Percentiles rank a stretch among this genome's conserved stretches.
These are phyloP conservation scores for Trichoderma orchidacearum DNA, from an alignment of 495 filamentous ascomycete species.

Conservation along the genomic window DNA sequence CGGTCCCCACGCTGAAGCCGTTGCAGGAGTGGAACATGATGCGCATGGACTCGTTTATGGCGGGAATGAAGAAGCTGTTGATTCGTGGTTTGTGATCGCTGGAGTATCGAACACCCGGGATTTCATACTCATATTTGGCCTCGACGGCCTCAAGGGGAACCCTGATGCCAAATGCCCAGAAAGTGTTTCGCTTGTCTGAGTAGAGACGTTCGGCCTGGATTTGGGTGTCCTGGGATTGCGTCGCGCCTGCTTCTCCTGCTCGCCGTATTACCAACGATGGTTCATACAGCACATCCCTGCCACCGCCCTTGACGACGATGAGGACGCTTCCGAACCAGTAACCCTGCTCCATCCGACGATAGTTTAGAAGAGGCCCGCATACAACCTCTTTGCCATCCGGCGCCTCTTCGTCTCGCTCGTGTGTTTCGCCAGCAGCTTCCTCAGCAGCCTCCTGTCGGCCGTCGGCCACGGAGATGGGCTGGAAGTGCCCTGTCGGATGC, in stretches of 20 bases:
- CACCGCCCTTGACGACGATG: slow-evolving; percentile 58
- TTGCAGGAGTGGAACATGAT: slow-evolving; percentile 96
- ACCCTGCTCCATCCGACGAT: slow-evolving; percentile 61
- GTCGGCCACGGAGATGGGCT: slow-evolving; percentile 26
- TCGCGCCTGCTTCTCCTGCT: slow-evolving; percentile 3
- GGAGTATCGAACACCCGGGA: slow-evolving; percentile 32
- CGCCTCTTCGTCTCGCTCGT: neutral
- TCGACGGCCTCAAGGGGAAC: slow-evolving; percentile 41
- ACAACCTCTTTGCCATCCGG: slow-evolving; percentile 44
- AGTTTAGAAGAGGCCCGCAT: slow-evolving; percentile 75
- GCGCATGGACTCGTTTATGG: slow-evolving; percentile 71
- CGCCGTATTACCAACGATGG: slow-evolving; percentile 19
- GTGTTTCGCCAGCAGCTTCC: neutral
- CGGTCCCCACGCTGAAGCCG: slow-evolving; percentile 86
- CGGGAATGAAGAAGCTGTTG: slow-evolving; percentile 61
- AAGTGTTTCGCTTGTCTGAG: slow-evolving; percentile 60
- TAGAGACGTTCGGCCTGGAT: slow-evolving; percentile 52
- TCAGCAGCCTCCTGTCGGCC: too few relatives aligned
- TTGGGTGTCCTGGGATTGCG: slow-evolving; percentile 2
- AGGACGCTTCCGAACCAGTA: slow-evolving; percentile 78
- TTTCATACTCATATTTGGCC: slow-evolving; percentile 45
- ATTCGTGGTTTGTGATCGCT: slow-evolving; percentile 29
- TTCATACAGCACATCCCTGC: slow-evolving; percentile 20
- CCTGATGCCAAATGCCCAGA: slow-evolving; percentile 64
- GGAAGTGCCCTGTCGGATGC: slow-evolving; percentile 14